Percentiles rank a stretch among this genome's conserved stretches.
Conservation (phyloP, 176 grass and related monocot species). For the Juncus effusus region DNA sequence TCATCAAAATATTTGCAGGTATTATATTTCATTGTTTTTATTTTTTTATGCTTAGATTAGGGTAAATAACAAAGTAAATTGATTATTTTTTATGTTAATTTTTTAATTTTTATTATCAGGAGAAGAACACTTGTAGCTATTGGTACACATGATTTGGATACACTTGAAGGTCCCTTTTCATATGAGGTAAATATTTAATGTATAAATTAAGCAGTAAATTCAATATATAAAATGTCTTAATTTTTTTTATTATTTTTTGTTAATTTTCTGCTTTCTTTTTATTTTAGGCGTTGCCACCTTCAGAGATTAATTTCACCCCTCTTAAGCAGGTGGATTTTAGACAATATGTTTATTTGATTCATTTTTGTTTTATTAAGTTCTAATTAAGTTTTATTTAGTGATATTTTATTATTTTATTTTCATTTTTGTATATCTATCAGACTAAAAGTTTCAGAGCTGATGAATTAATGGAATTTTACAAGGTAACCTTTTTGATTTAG, state of each 20-base stretch:
- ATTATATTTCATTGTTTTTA: slow-evolving; percentile 28
- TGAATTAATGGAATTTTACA: slow-evolving; percentile 78
- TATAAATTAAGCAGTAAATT: background rate
- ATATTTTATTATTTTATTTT: slow-evolving; percentile 8
- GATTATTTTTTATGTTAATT: too few species aligned
- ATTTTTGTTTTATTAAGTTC: slow-evolving; percentile 4
- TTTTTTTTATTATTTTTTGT: slow-evolving; percentile 26
- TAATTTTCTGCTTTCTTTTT: slow-evolving; percentile 33
- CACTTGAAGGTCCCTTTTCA: slow-evolving; percentile 69
- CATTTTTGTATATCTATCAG: slow-evolving; percentile 42
- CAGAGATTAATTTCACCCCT: slow-evolving; percentile 81
- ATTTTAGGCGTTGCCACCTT: slow-evolving; percentile 58
- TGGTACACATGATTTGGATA: slow-evolving; percentile 95
- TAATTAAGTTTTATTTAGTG: slow-evolving; percentile 14
- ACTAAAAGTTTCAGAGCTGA: slow-evolving; percentile 70
- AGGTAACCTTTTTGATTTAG: slow-evolving; percentile 34
- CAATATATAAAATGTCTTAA: slow-evolving; percentile 3
- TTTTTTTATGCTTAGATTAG: slow-evolving; percentile 27
- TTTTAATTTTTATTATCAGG: slow-evolving; percentile 33
- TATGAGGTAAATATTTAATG: slow-evolving; percentile 65
- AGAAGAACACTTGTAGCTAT: slow-evolving; percentile 95
- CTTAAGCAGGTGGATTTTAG: slow-evolving; percentile 66
- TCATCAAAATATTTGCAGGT: slow-evolving; percentile 99
- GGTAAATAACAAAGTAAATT: background rate
- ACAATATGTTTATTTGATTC: slow-evolving; percentile 2